These are phyloP conservation scores for Wallacemonas sp. DNA, from an alignment of 208 protist species.

Conservation along the genomic window DNA sequence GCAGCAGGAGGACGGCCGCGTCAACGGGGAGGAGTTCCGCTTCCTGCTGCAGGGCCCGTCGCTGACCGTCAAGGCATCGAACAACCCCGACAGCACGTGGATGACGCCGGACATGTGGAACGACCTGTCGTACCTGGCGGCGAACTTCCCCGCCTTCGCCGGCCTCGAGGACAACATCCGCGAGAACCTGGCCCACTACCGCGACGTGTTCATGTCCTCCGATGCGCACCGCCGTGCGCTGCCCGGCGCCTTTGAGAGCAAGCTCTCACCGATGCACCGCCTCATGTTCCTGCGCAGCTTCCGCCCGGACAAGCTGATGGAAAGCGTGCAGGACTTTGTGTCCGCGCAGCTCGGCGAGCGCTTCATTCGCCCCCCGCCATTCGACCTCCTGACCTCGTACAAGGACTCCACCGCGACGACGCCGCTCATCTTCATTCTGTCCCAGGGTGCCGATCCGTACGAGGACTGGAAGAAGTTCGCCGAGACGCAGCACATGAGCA, in stretches of 20 bases:
- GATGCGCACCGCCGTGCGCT: constrained; percentile 86
- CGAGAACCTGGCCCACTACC: constrained; percentile 75
- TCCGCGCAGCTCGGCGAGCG: constrained; percentile 85
- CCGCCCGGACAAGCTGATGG: constrained; percentile 97
- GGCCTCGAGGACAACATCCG: constrained; percentile 84
- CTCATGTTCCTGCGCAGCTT: constrained; percentile 96
- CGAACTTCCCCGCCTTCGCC: constrained; percentile 86
- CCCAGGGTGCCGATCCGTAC: constrained; percentile 97
- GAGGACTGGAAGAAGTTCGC: constrained; percentile 97
- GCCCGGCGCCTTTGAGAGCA: constrained; percentile 72
- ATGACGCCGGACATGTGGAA: constrained; percentile 94
- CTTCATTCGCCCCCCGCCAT: constrained; percentile 97
- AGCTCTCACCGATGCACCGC: constrained; percentile 93
- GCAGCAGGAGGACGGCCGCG: constrained; percentile 49
- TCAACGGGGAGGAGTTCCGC: constrained; percentile 88
- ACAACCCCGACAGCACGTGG: constrained; percentile 93
- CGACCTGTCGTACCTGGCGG: constrained; percentile 88
- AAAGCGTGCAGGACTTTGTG: constrained; percentile 96
- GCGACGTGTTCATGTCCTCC: constrained; percentile 92
- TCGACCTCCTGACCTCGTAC: constrained; percentile 96
- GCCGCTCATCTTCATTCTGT: constrained; percentile 99
- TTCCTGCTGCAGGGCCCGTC: constrained; percentile 93
- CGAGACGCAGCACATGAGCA: constrained; percentile 94
- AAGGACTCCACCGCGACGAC: constrained; percentile 91
- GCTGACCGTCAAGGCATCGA: constrained; percentile 58